phyloP scores from a whole-genome alignment of 331 rosid genomes.

The Stylosanthes scabra region DNA sequence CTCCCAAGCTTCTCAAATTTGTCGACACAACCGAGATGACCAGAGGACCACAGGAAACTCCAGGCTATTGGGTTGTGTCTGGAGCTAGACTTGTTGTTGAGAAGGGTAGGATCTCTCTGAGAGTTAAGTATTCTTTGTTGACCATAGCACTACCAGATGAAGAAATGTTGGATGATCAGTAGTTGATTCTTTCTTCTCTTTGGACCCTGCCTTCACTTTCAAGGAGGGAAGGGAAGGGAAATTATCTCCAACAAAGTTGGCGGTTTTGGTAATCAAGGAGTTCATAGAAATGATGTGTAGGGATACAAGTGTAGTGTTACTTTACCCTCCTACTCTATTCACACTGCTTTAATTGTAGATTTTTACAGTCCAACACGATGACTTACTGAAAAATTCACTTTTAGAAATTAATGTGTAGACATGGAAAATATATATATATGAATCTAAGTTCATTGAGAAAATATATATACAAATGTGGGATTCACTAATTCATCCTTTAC shows the following conservation, averaged over 20 bases:
- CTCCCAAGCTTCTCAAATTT: constrained; percentile 85
- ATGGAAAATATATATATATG: constrained; percentile 8
- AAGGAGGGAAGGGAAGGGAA: constrained; percentile 8
- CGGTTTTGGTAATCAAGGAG: constrained; percentile 23
- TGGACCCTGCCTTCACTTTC: constrained; percentile 26
- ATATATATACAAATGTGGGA: background rate
- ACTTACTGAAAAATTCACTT: constrained; percentile 18
- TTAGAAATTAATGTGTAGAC: constrained; percentile 25
- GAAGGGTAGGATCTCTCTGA: constrained; percentile 84
- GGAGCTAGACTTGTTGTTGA: constrained; percentile 96
- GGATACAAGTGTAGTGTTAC: background rate
- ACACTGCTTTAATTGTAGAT: constrained; percentile 30
- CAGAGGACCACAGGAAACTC: constrained; percentile 93
- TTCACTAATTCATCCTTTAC: background rate
- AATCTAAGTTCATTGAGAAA: constrained; percentile 28
- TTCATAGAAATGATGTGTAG: constrained; percentile 1
- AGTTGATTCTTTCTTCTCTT: constrained; percentile 41
- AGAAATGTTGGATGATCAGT: constrained; percentile 64
- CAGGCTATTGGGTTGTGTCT: constrained; percentile 98
- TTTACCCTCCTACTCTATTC: constrained; percentile 5
- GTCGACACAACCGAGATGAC: constrained; percentile 93
- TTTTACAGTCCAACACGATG: constrained; percentile 12
- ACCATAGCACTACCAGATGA: constrained; percentile 77
- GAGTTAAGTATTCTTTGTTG: constrained; percentile 85
- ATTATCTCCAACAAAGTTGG: constrained; percentile 11